phyloP scores from a whole-genome alignment of 2,329 filamentous ascomycete genomes.

The Hypoxylon sp. region DNA sequence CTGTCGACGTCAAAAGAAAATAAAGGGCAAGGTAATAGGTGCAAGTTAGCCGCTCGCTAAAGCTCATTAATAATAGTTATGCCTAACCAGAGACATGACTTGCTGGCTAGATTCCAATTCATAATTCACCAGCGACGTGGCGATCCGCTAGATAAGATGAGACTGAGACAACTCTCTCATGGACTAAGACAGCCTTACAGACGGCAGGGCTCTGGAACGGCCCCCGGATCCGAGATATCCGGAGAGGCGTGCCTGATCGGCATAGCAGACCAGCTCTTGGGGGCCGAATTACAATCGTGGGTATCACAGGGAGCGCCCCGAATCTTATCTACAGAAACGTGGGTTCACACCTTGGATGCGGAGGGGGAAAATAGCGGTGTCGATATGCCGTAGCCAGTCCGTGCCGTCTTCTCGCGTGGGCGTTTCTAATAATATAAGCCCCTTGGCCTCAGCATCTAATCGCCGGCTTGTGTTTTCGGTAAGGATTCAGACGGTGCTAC shows the following conservation, averaged over 20 bases:
- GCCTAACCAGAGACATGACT: background rate
- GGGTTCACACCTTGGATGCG: conserved; percentile 15
- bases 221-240: conserved; percentile 23
- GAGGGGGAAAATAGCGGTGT: conserved; percentile 38
- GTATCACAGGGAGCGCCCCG: conserved; percentile 12
- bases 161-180: background rate
- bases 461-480: conserved; percentile 27
- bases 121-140: background rate
- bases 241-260: conserved; percentile 23
- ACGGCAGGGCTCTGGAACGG: conserved; percentile 2
- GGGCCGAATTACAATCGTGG: conserved; percentile 19
- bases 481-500: conserved; percentile 13
- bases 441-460: conserved; percentile 22
- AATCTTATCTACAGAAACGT: conserved; percentile 34
- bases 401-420: conserved; percentile 13
- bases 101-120: background rate
- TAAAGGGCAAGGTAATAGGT: background rate
- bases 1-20: background rate
- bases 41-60: background rate
- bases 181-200: background rate
- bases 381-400: conserved; percentile 2
- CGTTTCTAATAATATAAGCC: conserved; percentile 37
- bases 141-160: background rate
- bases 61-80: background rate
- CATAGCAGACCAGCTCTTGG: conserved; percentile 12